Conservation (phyloP, 2,329 filamentous ascomycete genomes). For the Penicillium digitatum region DNA sequence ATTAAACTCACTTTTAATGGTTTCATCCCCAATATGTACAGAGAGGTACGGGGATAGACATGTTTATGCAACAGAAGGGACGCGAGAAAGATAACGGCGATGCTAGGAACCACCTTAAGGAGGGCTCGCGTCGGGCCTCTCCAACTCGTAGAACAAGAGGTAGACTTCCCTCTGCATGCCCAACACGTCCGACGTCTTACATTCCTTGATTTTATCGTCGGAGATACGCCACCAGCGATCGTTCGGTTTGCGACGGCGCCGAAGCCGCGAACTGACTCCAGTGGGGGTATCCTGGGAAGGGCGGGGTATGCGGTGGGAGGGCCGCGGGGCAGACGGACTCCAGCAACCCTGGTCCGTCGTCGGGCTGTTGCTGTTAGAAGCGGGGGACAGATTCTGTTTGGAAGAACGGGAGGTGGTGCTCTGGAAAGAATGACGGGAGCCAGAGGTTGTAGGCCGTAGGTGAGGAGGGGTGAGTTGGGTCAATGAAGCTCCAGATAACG, state of each 20-base stretch:
- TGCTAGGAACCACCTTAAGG: background rate
- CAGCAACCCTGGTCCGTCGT: conserved; percentile 24
- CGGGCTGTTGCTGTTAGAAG: conserved; percentile 26
- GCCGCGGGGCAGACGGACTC: conserved; percentile 25
- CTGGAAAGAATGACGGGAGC: conserved; percentile 34
- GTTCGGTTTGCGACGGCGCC: conserved; percentile 58
- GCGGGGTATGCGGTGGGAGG: conserved; percentile 24
- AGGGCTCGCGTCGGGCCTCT: conserved; percentile 42
- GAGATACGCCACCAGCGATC: conserved; percentile 97
- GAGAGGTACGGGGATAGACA: background rate
- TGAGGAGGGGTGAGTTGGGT: conserved; percentile 18
- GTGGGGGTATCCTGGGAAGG: conserved; percentile 23
- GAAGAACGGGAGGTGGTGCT: conserved; percentile 30
- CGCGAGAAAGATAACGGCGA: background rate
- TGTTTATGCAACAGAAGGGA: background rate
- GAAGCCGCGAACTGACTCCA: conserved; percentile 41
- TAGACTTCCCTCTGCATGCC: conserved; percentile 96
- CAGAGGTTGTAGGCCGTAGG: conserved; percentile 29
- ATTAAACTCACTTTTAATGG: background rate
- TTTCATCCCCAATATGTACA: background rate
- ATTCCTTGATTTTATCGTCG: conserved; percentile 93
- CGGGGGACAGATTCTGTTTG: conserved; percentile 19
- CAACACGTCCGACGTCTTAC: conserved; percentile 85
- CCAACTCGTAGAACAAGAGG: conserved; percentile 89
- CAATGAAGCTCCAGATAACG: conserved; percentile 28